Base-by-base conservation (phyloP, 2,329 filamentous ascomycete species). In the Fusarium verticillioides region DNA sequence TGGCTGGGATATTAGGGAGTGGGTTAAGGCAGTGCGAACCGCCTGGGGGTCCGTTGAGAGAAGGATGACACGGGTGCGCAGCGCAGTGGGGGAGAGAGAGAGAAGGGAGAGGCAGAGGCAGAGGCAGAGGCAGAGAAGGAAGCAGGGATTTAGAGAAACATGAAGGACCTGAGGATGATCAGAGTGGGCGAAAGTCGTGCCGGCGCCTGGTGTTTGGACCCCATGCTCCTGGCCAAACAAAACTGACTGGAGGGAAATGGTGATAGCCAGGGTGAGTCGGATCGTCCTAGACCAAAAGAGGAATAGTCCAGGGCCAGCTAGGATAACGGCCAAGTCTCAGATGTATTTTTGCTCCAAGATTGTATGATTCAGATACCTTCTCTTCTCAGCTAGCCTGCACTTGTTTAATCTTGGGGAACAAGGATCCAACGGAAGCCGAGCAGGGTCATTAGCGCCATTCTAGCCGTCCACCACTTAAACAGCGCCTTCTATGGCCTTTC, bases 331-430 rank as follows among this genome's bases (percentile, higher is more conserved):
- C 28, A 36, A 46, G 56, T 28, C 23, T 46, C 32, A 61, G n/a
- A 65, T 52, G 75, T 77, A 76, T 53, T 63, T 37, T 49, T 30
- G 13, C n/a, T 36, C 50, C 43, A 28, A 43, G 36, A 52, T 54
- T 40, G n/a, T 59, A 58, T 65, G 53, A 13, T 8, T 16, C 16
- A 40, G 67, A 43, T 78, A 78, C 76, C 57, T 75, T 32, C 9
- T 36, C 34, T 9, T 59, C 42, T 56, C 61, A 60, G 58, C 52
- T 65, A 61, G 65, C 65, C 58, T 66, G 64, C 64, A 23, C 52
- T 53, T 74, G 60, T 74, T 76, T 78, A 80, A 79, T 79, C 69
- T 79, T 77, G 77, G 69, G 73, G 69, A 77, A 77, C 78, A 77
- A 66, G 78, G 78, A 60, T 73, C 28, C 26, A 65, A 57, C 75